A percentile compares a stretch with the other conserved stretches of the same genome.
Evolutionary conservation across 2,329 filamentous ascomycete species (phyloP).

Genomic region (Bipolaris victoriae): DNA sequence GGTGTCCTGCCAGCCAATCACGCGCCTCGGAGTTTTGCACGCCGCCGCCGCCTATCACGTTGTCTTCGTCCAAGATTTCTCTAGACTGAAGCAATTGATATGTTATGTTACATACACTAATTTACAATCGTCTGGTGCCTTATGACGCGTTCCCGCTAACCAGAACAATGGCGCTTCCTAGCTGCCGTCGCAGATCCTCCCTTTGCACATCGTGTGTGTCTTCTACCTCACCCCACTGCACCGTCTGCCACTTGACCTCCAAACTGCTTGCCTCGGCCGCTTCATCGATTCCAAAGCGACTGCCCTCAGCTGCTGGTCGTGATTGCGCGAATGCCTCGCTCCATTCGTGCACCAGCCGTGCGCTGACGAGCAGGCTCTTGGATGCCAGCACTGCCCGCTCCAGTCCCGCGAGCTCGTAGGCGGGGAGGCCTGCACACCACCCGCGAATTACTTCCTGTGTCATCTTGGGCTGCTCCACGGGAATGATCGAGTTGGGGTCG

Average conservation of each 20-base stretch:
- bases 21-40: background rate
- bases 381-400: constrained; percentile 83
- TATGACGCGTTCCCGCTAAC: constrained; percentile 57
- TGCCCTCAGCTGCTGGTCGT: constrained; percentile 45
- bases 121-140: background rate
- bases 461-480: constrained; percentile 71
- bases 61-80: background rate
- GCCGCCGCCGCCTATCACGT: background rate
- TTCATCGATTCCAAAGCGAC: constrained; percentile 78
- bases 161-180: constrained; percentile 84
- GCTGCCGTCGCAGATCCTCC: constrained; percentile 84
- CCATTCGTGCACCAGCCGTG: constrained; percentile 84
- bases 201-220: constrained; percentile 97
- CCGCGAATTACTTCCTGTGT: constrained; percentile 78
- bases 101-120: background rate
- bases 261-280: constrained; percentile 77
- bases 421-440: constrained; percentile 75
- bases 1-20: background rate
- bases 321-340: constrained; percentile 70
- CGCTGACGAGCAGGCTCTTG: constrained; percentile 83
- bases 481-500: constrained; percentile 77
- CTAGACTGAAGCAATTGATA: background rate
- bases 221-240: constrained; percentile 94
- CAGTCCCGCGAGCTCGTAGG: constrained; percentile 84
- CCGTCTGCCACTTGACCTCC: constrained; percentile 89